Conservation (phyloP, 2,329 filamentous ascomycete species). For the Cryphonectria radicalis region DNA sequence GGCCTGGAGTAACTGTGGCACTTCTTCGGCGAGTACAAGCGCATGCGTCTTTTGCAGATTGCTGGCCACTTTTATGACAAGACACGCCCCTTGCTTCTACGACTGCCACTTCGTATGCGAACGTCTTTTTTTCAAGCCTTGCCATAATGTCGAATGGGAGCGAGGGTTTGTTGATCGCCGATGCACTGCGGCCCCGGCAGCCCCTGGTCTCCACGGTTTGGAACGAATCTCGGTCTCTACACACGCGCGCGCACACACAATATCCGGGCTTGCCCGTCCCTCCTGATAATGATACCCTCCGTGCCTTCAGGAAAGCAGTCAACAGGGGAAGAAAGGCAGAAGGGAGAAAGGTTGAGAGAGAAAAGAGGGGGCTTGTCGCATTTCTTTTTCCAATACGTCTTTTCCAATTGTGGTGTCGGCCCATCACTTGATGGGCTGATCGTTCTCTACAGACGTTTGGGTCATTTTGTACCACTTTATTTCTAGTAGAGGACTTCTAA, state of each 20-base stretch:
- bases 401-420: constrained; percentile 34
- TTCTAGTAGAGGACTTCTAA: constrained; percentile 66
- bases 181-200: constrained; percentile 22
- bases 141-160: constrained; percentile 21
- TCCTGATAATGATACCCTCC: constrained; percentile 30
- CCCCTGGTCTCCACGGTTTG: constrained; percentile 16
- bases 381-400: constrained; percentile 32
- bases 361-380: constrained; percentile 23
- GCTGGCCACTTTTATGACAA: constrained; percentile 23
- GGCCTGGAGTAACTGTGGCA: constrained; percentile 1
- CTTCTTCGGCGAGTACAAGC: constrained; percentile 32
- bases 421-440: constrained; percentile 23
- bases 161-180: constrained; percentile 17
- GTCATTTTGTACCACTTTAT: constrained; percentile 44
- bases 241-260: constrained; percentile 11
- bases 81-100: constrained; percentile 23
- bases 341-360: constrained; percentile 19
- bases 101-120: constrained; percentile 22
- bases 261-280: constrained; percentile 22
- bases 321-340: constrained; percentile 24
- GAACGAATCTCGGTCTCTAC: constrained; percentile 18
- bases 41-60: constrained; percentile 7
- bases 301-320: constrained; percentile 32
- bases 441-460: constrained; percentile 34
- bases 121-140: constrained; percentile 14